Conservation (phyloP, 164 flowering plant species). For the Amborella trichopoda region DNA sequence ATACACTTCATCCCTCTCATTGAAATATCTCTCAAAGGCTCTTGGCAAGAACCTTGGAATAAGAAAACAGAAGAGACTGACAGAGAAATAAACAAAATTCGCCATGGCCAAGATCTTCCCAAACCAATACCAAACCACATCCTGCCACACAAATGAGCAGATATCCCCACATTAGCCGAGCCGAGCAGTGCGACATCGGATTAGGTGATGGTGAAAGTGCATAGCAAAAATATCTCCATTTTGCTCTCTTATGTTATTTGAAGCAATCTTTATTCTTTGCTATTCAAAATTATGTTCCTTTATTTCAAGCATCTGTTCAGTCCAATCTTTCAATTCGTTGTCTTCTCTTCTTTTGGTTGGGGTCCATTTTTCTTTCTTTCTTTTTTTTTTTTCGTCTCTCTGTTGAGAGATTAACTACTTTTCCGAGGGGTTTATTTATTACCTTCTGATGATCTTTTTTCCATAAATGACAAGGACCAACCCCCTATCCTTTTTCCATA, state of each 20-base stretch:
- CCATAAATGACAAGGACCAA: too few species aligned
- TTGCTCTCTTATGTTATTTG: neutral
- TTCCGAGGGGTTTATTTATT: too few species aligned
- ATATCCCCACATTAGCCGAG: neutral
- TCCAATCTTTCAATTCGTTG: too few species aligned
- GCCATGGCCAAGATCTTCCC: slow-evolving; percentile 50
- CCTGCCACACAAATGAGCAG: slow-evolving; percentile 19
- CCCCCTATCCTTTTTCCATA: too few species aligned
- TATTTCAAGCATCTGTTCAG: neutral
- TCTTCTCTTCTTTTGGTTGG: too few species aligned
- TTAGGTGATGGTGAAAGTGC: too few species aligned
- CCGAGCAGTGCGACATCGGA: neutral
- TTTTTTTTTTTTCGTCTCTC: too few species aligned
- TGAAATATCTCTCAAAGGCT: slow-evolving; percentile 70
- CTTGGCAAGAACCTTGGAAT: slow-evolving; percentile 73
- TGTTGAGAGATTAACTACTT: too few species aligned
- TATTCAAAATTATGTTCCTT: neutral
- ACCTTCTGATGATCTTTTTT: too few species aligned
- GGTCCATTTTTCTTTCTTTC: too few species aligned
- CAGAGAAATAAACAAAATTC: slow-evolving; percentile 52
- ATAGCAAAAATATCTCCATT: neutral
- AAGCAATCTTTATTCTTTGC: neutral
- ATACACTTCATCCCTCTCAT: slow-evolving; percentile 45
- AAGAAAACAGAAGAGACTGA: slow-evolving; percentile 61
- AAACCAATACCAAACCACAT: slow-evolving; percentile 73